Conservation (phyloP, 129 eudicot species). For the Heracleum sosnowskyi region DNA sequence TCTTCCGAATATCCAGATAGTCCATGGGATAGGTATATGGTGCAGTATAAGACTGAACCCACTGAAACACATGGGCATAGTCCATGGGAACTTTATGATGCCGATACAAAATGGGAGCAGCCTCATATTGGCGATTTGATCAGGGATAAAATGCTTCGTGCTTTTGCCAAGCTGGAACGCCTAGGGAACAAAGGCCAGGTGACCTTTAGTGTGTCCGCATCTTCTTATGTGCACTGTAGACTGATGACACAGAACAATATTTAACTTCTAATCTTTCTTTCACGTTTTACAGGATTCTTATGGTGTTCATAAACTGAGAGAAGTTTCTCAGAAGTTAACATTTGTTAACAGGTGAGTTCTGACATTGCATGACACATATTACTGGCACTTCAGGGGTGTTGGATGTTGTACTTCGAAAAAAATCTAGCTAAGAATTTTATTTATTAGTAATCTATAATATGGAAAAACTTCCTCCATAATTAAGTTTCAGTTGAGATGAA, state of each 20-base stretch:
- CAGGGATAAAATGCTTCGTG: conserved; percentile 42
- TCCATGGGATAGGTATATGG: conserved; percentile 85
- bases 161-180: conserved; percentile 53
- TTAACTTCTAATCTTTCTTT: not conserved
- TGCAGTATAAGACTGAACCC: conserved; percentile 68
- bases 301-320: conserved; percentile 69
- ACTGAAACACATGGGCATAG: conserved; percentile 56
- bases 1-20: conserved; percentile 78
- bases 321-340: conserved; percentile 54
- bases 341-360: conserved; percentile 57
- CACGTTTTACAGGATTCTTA: conserved; percentile 55
- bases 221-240: not conserved
- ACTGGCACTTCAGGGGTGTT: not conserved
- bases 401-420: not conserved
- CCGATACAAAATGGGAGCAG: conserved; percentile 49
- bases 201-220: not conserved
- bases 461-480: not conserved
- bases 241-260: not conserved
- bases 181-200: conserved; percentile 63
- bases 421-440: conserved; percentile 3
- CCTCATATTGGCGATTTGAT: conserved; percentile 58
- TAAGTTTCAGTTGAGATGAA: not conserved
- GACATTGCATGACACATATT: not conserved
- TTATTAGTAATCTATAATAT: not conserved
- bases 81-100: conserved; percentile 93